phyloP scores from a whole-genome alignment of 73 alveolate species.

The Urostyla sp. region DNA sequence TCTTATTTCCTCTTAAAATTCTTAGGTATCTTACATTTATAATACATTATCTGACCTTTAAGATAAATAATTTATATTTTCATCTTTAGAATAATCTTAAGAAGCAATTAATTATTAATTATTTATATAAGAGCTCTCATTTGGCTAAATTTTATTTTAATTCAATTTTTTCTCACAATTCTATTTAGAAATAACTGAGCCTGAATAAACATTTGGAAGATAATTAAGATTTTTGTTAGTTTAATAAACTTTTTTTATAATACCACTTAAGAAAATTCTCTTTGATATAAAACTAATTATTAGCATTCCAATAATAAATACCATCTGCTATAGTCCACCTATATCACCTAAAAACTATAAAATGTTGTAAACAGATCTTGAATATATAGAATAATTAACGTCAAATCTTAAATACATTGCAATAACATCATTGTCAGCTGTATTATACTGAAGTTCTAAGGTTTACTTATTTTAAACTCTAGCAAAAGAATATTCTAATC shows the following conservation, averaged over 20 bases:
- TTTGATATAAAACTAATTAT: background rate
- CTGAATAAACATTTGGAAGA: background rate
- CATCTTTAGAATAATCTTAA: background rate
- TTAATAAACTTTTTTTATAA: background rate
- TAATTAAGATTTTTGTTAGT: background rate
- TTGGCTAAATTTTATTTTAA: background rate
- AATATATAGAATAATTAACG: background rate
- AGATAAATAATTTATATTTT: background rate
- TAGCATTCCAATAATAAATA: background rate
- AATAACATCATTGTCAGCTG: background rate
- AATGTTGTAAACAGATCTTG: background rate
- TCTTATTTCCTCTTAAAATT: background rate
- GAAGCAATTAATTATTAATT: background rate
- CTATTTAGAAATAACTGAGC: background rate
- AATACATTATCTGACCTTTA: background rate
- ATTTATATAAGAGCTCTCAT: background rate
- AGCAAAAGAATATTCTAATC: background rate
- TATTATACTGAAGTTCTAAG: background rate
- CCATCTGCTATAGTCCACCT: constrained; percentile 10
- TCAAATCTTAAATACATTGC: constrained; percentile 7
- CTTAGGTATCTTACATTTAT: background rate
- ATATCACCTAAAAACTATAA: constrained; percentile 5
- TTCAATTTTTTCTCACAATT: background rate
- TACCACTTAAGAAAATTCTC: background rate
- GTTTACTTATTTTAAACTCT: background rate